These are phyloP conservation scores for Trametes sanguinea DNA, from an alignment of 768 basidiomycete species.

Conservation along the genomic window DNA sequence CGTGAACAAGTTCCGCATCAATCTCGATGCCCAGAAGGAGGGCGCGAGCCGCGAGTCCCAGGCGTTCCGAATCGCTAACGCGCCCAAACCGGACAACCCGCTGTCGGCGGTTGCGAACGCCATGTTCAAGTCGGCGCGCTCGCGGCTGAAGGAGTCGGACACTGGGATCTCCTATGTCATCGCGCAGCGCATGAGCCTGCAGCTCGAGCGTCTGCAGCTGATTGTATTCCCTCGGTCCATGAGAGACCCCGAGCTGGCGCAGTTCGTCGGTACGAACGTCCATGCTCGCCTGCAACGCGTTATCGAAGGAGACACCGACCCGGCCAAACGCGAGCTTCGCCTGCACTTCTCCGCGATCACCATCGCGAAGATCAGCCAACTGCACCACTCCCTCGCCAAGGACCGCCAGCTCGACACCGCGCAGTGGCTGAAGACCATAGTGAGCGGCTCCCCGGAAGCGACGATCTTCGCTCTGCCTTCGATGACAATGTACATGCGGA, in stretches of 20 bases:
- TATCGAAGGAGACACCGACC: constrained; percentile 49
- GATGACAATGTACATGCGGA: constrained; percentile 84
- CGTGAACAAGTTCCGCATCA: constrained; percentile 70
- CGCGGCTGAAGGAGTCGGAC: constrained; percentile 69
- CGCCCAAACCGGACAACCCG: constrained; percentile 76
- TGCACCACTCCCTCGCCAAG: constrained; percentile 48
- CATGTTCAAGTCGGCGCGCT: constrained; percentile 74
- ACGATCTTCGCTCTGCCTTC: constrained; percentile 80
- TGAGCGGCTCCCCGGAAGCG: constrained; percentile 64
- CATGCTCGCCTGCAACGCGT: constrained; percentile 70
- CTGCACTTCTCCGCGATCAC: constrained; percentile 76
- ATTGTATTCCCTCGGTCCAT: constrained; percentile 80
- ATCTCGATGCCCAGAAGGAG: constrained; percentile 70
- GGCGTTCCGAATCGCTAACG: constrained; percentile 72
- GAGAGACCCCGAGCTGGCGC: constrained; percentile 75
- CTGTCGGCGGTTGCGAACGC: constrained; percentile 85
- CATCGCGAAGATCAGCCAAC: constrained; percentile 72
- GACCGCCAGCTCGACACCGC: constrained; percentile 44
- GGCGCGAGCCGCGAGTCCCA: constrained; percentile 80
- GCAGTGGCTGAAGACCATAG: constrained; percentile 61
- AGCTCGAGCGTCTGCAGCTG: constrained; percentile 62
- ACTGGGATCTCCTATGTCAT: constrained; percentile 60
- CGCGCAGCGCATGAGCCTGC: constrained; percentile 73
- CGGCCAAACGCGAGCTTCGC: constrained; percentile 63
- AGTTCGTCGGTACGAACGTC: constrained; percentile 68